Evolutionary conservation across 305 asterid species (phyloP).

Genomic region (Plantago rigida): DNA sequence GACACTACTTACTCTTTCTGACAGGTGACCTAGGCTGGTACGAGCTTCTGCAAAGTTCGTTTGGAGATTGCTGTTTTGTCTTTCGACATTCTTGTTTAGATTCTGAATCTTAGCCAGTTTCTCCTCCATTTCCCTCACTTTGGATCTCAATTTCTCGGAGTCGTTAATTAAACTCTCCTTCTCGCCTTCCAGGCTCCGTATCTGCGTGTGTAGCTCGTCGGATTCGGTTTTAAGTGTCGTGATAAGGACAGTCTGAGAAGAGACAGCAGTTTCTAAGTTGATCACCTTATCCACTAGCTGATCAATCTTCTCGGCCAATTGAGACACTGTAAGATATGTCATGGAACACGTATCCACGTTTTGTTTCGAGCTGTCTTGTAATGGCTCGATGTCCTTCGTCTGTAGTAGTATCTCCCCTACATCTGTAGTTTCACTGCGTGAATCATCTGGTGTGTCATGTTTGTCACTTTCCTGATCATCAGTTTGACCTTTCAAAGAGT

Average conservation of each 20-base stretch:
- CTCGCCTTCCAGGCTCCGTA: conserved; percentile 47
- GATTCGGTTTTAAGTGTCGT: conserved; percentile 55
- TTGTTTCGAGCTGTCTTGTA: conserved; percentile 30
- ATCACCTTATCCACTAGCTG: conserved; percentile 66
- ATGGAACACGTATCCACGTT: conserved; percentile 30
- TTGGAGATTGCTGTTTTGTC: conserved; percentile 41
- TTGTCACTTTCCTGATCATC: conserved; percentile 18
- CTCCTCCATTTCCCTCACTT: conserved; percentile 53
- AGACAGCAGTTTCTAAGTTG: conserved; percentile 55
- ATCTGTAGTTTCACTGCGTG: conserved; percentile 21
- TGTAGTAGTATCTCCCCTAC: conserved; percentile 25
- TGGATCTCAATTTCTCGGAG: conserved; percentile 28
- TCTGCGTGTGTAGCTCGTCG: conserved; percentile 47
- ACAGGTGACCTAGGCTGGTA: conserved; percentile 39
- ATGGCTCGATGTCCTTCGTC: conserved; percentile 25
- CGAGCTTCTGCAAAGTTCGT: conserved; percentile 47
- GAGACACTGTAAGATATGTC: conserved; percentile 41
- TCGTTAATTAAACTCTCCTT: conserved; percentile 31
- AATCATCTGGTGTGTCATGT: conserved; percentile 6
- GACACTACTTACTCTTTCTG: conserved; percentile 42
- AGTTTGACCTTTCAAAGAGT: conserved; percentile 20
- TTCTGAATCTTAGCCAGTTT: conserved; percentile 43
- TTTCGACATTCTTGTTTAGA: conserved; percentile 51
- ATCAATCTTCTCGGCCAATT: conserved; percentile 75
- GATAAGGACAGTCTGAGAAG: conserved; percentile 66